These are phyloP conservation scores for Puccinia hordei DNA, from an alignment of 1,284 basidiomycete species.

Conservation along the genomic window DNA sequence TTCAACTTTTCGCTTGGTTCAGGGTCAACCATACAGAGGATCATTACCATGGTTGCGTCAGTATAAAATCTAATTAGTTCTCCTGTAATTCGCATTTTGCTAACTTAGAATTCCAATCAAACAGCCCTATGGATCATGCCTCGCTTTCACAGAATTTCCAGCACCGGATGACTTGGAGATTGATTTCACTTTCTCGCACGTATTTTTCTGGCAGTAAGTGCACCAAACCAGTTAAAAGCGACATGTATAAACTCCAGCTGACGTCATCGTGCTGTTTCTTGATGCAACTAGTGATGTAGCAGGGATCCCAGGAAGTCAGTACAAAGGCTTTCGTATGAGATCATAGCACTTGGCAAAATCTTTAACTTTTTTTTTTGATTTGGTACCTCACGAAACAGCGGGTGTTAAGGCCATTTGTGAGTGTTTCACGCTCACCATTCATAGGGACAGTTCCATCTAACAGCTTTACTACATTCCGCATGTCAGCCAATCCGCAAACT, in stretches of 20 bases:
- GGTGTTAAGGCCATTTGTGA: conserved; percentile 3
- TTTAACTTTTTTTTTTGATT: not conserved
- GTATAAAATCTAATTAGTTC: not conserved
- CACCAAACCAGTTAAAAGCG: not conserved
- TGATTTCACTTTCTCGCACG: not conserved
- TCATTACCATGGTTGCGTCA: conserved; percentile 32
- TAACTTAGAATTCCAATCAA: not conserved
- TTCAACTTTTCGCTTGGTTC: conserved; percentile 27
- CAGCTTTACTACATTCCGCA: not conserved
- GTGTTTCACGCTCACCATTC: not conserved
- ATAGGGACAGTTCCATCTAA: not conserved
- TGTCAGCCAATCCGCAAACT: conserved; percentile 21
- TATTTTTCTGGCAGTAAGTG: conserved; percentile 34
- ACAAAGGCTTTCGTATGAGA: not conserved
- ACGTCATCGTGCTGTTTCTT: not conserved
- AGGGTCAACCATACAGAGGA: conserved; percentile 2
- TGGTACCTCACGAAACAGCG: not conserved
- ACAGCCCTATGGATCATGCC: conserved; percentile 24
- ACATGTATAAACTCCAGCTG: not conserved
- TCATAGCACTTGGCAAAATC: not conserved
- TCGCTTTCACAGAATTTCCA: not conserved
- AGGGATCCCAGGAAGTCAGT: not conserved
- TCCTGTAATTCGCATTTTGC: not conserved
- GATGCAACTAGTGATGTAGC: not conserved
- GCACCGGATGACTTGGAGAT: conserved; percentile 1